These are phyloP conservation scores for Linum tenue DNA, from an alignment of 345 rosid species.

Conservation along the genomic window DNA sequence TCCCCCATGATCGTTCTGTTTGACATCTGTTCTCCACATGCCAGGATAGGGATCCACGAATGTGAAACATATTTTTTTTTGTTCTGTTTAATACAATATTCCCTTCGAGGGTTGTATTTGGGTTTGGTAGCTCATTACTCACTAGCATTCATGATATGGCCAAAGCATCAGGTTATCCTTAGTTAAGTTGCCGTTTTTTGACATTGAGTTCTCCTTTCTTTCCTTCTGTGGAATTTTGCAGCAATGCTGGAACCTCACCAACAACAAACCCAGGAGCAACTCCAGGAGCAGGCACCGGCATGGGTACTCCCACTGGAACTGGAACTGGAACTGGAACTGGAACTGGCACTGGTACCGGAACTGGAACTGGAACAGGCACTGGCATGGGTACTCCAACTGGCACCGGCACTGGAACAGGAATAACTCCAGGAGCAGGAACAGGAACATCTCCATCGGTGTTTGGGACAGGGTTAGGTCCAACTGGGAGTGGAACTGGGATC, in stretches of 20 bases:
- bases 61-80: neutral
- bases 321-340: slow-evolving; percentile 13
- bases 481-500: slow-evolving; percentile 14
- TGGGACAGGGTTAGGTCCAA: slow-evolving; percentile 2
- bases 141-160: neutral
- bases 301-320: slow-evolving; percentile 6
- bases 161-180: neutral
- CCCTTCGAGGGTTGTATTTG: neutral
- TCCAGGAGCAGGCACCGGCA: slow-evolving; percentile 3
- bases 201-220: neutral
- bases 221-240: neutral
- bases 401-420: neutral
- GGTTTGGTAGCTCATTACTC: neutral
- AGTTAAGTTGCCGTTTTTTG: neutral
- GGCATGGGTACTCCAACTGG: slow-evolving; percentile 17
- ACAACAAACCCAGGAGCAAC: slow-evolving; percentile 12
- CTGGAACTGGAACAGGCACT: slow-evolving; percentile 9
- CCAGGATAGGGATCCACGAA: neutral
- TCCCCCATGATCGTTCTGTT: neutral
- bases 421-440: neutral
- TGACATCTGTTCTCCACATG: slow-evolving; percentile 11
- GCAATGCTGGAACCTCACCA: slow-evolving; percentile 16
- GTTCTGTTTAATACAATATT: no score
- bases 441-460: slow-evolving; percentile 11
- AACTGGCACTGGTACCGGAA: slow-evolving; percentile 14